phyloP scores from a whole-genome alignment of 148 eudicot species.

The Oxyria digyna region DNA sequence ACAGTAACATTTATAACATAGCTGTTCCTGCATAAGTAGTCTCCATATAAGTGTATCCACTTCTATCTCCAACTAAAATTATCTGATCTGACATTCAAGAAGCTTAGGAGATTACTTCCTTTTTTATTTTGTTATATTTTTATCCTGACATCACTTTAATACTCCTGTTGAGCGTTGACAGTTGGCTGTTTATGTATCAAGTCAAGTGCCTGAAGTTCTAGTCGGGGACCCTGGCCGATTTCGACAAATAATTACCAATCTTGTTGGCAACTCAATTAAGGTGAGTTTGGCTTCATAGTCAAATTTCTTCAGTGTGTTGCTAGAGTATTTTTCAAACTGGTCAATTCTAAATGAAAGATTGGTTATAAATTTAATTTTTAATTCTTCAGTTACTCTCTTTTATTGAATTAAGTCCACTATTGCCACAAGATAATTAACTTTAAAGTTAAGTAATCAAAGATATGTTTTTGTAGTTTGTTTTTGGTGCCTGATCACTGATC shows the following conservation, averaged over 20 bases:
- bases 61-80: not conserved
- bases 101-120: not conserved
- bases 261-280: constrained; percentile 60
- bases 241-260: constrained; percentile 54
- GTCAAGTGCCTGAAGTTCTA: constrained; percentile 36
- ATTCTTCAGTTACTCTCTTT: too few relatives aligned
- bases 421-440: not conserved
- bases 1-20: not conserved
- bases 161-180: constrained; percentile 10
- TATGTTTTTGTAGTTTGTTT: not conserved
- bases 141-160: not conserved
- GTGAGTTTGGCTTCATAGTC: constrained; percentile 20
- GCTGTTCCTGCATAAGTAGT: not conserved
- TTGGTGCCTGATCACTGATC: not conserved
- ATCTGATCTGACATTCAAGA: not conserved
- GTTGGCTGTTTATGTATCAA: constrained; percentile 54
- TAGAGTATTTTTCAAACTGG: not conserved
- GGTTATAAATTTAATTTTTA: too few relatives aligned
- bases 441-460: too few relatives aligned
- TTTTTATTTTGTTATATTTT: not conserved
- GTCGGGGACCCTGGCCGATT: constrained; percentile 65
- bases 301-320: not conserved
- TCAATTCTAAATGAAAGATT: not conserved
- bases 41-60: not conserved
- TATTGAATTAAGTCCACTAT: too few relatives aligned